Conservation (phyloP, 345 rosid species). For the Brassica juncea region DNA sequence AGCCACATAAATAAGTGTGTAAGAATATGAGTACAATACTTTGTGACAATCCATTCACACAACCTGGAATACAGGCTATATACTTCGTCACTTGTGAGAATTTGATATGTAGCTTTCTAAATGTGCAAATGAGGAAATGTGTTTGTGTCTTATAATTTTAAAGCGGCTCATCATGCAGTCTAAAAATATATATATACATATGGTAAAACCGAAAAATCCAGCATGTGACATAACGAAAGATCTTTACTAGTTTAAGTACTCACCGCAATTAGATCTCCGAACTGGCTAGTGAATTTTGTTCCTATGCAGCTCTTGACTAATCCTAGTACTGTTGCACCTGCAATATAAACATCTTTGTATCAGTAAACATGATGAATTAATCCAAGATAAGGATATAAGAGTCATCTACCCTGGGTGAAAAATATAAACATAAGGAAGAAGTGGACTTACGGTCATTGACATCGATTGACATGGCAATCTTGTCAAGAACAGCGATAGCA, state of each 20-base stretch:
- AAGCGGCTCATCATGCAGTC: not conserved
- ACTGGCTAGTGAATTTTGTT: conserved; percentile 93
- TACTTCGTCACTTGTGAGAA: not conserved
- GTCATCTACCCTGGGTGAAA: not conserved
- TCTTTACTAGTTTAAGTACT: conserved; percentile 39
- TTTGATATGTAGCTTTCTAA: not conserved
- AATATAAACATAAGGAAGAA: not conserved
- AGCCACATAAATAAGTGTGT: not conserved
- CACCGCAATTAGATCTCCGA: conserved; percentile 92
- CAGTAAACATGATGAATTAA: not conserved
- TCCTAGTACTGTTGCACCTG: conserved; percentile 59
- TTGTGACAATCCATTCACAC: not conserved
- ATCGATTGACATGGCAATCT: conserved; percentile 86
- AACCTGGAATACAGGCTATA: not conserved
- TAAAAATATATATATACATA: not conserved
- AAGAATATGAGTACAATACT: not conserved
- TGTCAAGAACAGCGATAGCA: conserved; percentile 88
- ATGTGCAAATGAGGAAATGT: conserved; percentile 4
- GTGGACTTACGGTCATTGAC: conserved; percentile 72
- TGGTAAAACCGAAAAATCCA: not conserved
- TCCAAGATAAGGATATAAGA: not conserved
- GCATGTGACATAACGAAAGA: not conserved
- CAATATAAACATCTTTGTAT: not conserved
- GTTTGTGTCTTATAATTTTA: not conserved
- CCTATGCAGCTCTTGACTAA: conserved; percentile 90